Percentiles rank a stretch among this genome's conserved stretches.
These are phyloP conservation scores for Dictyostelium brefeldianum DNA, from an alignment of 78 protist species.

Conservation along the genomic window DNA sequence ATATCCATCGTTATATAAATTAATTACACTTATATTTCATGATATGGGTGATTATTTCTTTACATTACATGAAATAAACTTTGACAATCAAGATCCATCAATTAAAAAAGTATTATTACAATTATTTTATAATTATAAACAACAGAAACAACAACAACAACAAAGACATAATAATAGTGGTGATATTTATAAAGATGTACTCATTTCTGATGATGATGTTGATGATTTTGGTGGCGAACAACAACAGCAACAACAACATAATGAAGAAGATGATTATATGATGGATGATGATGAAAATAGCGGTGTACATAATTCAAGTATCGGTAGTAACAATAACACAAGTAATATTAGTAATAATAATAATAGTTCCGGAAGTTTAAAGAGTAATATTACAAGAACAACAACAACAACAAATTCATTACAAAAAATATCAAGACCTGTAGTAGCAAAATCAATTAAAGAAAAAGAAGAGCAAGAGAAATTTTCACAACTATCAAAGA, in stretches of 20 bases:
- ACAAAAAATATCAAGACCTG: background rate
- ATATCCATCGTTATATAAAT: background rate
- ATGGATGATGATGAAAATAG: background rate
- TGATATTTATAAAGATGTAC: no score
- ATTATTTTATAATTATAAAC: background rate
- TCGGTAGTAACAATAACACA: background rate
- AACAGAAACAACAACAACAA: conserved; percentile 29
- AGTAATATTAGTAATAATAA: background rate
- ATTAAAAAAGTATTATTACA: background rate
- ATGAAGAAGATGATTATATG: background rate
- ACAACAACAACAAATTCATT: background rate
- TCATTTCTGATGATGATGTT: no score
- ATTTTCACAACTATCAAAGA: conserved; percentile 10
- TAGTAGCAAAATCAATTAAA: background rate
- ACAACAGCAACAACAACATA: background rate
- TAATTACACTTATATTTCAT: background rate
- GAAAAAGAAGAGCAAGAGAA: background rate
- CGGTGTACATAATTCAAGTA: background rate
- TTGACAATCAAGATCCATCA: background rate
- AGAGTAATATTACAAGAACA: background rate
- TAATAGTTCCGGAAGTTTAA: background rate
- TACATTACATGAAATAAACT: background rate
- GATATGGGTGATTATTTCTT: background rate
- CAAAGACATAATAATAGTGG: background rate
- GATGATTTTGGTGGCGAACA: background rate